Base-by-base conservation (phyloP, 352 stramenopile genomes). In the Halophytophthora polymorphica region DNA sequence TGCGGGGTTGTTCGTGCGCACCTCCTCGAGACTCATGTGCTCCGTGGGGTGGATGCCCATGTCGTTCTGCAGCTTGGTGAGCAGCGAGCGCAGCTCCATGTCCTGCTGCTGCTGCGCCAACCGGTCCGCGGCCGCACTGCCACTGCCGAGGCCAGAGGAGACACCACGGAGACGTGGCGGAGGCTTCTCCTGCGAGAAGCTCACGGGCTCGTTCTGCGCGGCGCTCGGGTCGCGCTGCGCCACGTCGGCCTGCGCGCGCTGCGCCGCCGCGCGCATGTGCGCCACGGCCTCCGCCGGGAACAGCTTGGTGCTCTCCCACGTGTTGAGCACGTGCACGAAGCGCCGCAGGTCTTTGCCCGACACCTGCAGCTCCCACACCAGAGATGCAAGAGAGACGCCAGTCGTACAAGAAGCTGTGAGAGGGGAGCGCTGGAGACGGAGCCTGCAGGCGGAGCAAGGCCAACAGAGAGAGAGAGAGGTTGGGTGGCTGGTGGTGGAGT, bases 11-110 rank as follows among this genome's bases (percentile, higher is more conserved):
- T 90, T 81, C 28, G 77, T 69, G n/a, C 82, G 79, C 55, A 94
- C 84, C 75, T 94, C 78, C 53, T 94, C 84, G 25, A 94, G 66
- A 46, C 76, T 83, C 69, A 94, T 83, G 62, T 94, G 84, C 54
- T 92, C 73, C 1, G 82, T 90, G 39, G 84, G 84, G 53, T 94
- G 84, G 48, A 94, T 91, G 2, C 72, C 77, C 78, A 93, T 91
- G 37, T 94, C 84, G 40, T 92, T 94, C 61, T 94, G 84, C 22
- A 94, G 63, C 58, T 84, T 77, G n/a, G 81, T 91, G 18, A 94
- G 66, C 37, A 94, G 68, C 10, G 73, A 78, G 3, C 84, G 79
- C 25, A 94, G 64, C 57, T 90, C 82, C 76, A 91, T 80, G 47
- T 94, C 83, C 35, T 88, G 64, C 36, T 84, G 65, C 43, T 77